Evolutionary conservation across 208 protist species (phyloP).

Genomic region (Trypanosoma boissoni): DNA sequence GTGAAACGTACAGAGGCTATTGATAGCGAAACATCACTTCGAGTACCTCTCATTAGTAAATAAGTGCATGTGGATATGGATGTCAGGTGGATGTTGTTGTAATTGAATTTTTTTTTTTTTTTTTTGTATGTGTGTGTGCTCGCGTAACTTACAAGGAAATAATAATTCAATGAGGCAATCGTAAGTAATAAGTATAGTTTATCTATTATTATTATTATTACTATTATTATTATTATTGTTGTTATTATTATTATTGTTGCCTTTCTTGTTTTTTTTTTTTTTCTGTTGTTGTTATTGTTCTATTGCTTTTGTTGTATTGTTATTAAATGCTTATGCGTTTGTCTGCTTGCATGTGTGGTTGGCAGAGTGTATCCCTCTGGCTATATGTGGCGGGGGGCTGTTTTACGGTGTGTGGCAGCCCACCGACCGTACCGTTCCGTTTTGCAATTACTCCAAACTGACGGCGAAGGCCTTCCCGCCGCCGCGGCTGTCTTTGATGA

Average conservation of each 20-base stretch:
- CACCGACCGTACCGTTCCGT: conserved; percentile 53
- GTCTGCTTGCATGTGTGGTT: too few relatives aligned
- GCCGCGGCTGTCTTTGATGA: conserved; percentile 66
- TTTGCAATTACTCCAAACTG: conserved; percentile 47
- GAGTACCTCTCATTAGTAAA: too few relatives aligned
- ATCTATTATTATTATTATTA: neutral
- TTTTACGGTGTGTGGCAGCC: conserved; percentile 11
- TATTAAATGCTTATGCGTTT: neutral
- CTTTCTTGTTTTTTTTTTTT: neutral
- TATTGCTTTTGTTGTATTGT: neutral
- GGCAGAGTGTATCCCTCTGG: too few relatives aligned
- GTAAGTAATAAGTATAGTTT: too few relatives aligned
- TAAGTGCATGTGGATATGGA: too few relatives aligned
- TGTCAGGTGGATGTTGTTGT: too few relatives aligned
- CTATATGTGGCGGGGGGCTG: conserved; percentile 16
- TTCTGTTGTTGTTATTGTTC: neutral
- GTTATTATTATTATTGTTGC: neutral
- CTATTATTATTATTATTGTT: neutral
- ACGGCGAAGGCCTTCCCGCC: conserved; percentile 57
- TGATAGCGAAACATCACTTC: neutral
- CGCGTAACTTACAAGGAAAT: too few relatives aligned
- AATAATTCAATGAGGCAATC: too few relatives aligned
- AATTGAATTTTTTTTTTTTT: too few relatives aligned
- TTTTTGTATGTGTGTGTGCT: too few relatives aligned
- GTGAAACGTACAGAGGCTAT: conserved; percentile 23